Conservation (phyloP, 108 stramenopile species). For the Pinguiococcus pyrenoidosus region DNA sequence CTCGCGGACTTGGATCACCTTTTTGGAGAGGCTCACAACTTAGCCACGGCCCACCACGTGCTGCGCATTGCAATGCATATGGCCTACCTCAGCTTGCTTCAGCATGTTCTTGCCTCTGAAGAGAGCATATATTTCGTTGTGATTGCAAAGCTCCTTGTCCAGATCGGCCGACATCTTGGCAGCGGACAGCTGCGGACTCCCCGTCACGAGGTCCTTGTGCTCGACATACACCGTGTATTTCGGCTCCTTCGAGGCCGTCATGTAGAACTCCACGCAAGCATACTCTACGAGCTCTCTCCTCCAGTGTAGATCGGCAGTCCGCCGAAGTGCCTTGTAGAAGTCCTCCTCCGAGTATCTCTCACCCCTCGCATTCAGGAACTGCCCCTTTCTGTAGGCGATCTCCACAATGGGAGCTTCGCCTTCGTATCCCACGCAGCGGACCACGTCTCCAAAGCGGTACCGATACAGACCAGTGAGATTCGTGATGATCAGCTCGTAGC, state of each 20-base stretch:
- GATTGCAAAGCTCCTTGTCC: too few relatives aligned
- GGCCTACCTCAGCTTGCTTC: too few relatives aligned
- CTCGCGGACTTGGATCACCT: not conserved
- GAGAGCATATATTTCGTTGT: too few relatives aligned
- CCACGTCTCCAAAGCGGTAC: conserved; percentile 8
- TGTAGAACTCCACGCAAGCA: conserved; percentile 1
- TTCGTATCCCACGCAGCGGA: conserved; percentile 1
- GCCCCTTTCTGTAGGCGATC: conserved; percentile 6
- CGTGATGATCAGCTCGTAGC: conserved; percentile 5
- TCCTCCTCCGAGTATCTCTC: conserved; percentile 4
- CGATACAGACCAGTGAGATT: conserved; percentile 6
- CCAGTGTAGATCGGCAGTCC: not conserved
- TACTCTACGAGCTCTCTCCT: not conserved
- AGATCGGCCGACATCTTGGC: too few relatives aligned
- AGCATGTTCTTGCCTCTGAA: too few relatives aligned
- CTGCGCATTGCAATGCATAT: not conserved
- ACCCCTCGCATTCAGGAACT: conserved; percentile 5
- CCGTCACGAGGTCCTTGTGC: not conserved
- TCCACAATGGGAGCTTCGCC: conserved; percentile 5
- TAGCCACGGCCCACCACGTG: too few relatives aligned
- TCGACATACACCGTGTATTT: conserved; percentile 5
- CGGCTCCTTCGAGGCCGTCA: not conserved
- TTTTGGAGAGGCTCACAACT: too few relatives aligned
- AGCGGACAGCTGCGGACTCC: not conserved
- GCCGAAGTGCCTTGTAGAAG: conserved; percentile 1